phyloP scores from a whole-genome alignment of 371 early-diverging fungal genomes.

The Mucor mucedo region DNA sequence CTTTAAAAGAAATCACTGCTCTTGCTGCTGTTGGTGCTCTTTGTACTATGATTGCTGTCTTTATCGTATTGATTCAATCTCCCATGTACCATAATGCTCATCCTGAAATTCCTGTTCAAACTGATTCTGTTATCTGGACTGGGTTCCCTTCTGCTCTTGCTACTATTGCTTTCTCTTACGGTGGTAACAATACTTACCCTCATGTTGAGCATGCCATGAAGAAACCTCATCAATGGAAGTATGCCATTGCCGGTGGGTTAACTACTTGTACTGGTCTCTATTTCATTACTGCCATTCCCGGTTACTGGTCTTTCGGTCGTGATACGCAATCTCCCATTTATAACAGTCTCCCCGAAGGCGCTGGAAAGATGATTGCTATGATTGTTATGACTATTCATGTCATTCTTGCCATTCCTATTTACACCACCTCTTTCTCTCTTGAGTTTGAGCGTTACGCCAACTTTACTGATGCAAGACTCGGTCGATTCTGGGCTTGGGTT shows the following conservation, averaged over 20 bases:
- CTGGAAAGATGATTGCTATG: slow-evolving; percentile 63
- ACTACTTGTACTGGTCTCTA: slow-evolving; percentile 73
- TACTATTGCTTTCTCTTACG: slow-evolving; percentile 59
- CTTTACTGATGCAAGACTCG: slow-evolving; percentile 30
- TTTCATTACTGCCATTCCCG: slow-evolving; percentile 71
- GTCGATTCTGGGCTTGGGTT: slow-evolving; percentile 39
- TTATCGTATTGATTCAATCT: slow-evolving; percentile 46
- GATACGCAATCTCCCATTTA: slow-evolving; percentile 73
- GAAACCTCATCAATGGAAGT: slow-evolving; percentile 74
- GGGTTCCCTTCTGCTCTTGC: slow-evolving; percentile 58
- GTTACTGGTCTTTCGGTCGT: slow-evolving; percentile 81
- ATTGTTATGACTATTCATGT: slow-evolving; percentile 82
- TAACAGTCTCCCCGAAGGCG: slow-evolving; percentile 63
- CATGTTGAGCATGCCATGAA: slow-evolving; percentile 82
- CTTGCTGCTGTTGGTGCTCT: slow-evolving; percentile 53
- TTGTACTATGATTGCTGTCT: slow-evolving; percentile 57
- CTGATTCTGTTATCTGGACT: slow-evolving; percentile 45
- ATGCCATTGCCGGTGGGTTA: slow-evolving; percentile 66
- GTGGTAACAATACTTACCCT: slow-evolving; percentile 48
- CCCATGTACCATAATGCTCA: slow-evolving; percentile 36
- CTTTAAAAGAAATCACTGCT: slow-evolving; percentile 79
- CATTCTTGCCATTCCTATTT: slow-evolving; percentile 79
- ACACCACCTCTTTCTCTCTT: slow-evolving; percentile 77
- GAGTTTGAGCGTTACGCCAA: slow-evolving; percentile 62
- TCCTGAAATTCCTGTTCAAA: slow-evolving; percentile 23